phyloP scores from a whole-genome alignment of 2,329 filamentous ascomycete genomes.

The Chrysosphaeria jannelii region DNA sequence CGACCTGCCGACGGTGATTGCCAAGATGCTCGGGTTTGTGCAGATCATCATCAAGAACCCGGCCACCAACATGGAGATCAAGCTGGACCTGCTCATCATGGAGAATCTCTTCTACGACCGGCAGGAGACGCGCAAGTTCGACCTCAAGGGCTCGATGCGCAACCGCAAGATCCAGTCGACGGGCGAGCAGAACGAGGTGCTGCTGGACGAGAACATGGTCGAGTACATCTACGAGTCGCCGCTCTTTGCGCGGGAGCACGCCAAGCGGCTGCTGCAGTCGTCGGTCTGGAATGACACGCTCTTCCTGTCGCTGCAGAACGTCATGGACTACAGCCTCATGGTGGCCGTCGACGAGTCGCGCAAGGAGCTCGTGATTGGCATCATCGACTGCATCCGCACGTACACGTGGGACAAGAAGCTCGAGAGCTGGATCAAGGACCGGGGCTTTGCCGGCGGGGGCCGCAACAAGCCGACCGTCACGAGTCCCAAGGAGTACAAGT shows the following conservation, averaged over 20 bases:
- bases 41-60: conserved; percentile 94
- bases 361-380: conserved; percentile 83
- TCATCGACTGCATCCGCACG: conserved; percentile 93
- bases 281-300: conserved; percentile 96
- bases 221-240: conserved; percentile 97
- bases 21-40: conserved; percentile 97
- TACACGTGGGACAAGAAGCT: conserved; percentile 99
- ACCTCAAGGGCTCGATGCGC: conserved; percentile 93
- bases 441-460: conserved; percentile 47
- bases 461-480: conserved; percentile 81
- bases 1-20: conserved; percentile 81
- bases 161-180: conserved; percentile 94
- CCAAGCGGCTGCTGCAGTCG: conserved; percentile 69
- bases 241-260: conserved; percentile 81
- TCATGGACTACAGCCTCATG: conserved; percentile 99
- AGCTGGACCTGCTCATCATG: conserved; percentile 81
- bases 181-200: conserved; percentile 82
- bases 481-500: conserved; percentile 91
- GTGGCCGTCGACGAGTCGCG: conserved; percentile 76
- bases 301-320: conserved; percentile 78
- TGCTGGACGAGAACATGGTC: conserved; percentile 95
- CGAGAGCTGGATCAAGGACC: conserved; percentile 98
- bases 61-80: conserved; percentile 68
- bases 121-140: conserved; percentile 65
- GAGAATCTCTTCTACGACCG: conserved; percentile 97